Evolutionary conservation across 1,284 basidiomycete genomes (phyloP).

Genomic region (Somion occarium): DNA sequence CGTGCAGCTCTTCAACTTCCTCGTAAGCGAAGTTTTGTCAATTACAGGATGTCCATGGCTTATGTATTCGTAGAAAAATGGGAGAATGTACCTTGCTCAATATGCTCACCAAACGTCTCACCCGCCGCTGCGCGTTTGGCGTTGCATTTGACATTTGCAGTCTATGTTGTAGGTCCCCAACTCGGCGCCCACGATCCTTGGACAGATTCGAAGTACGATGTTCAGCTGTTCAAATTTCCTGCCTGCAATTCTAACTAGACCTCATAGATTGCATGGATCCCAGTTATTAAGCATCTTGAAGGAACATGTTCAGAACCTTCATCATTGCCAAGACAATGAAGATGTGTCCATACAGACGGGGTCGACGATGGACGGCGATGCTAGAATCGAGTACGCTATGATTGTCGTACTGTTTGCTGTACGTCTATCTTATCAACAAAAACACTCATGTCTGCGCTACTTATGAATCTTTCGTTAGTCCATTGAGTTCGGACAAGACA

Average conservation of each 20-base stretch:
- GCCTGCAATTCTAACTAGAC: background rate
- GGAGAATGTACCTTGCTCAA: slow-evolving; percentile 37
- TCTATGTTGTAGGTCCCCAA: slow-evolving; percentile 47
- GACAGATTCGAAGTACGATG: slow-evolving; percentile 2
- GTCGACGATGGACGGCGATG: slow-evolving; percentile 12
- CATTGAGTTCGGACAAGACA: background rate
- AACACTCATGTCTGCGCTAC: background rate
- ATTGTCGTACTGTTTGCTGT: slow-evolving; percentile 52
- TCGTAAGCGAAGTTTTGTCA: slow-evolving; percentile 32
- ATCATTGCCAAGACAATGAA: background rate
- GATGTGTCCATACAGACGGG: background rate
- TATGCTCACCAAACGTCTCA: slow-evolving; percentile 46
- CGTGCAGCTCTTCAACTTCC: slow-evolving; percentile 62
- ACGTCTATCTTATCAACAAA: slow-evolving; percentile 14
- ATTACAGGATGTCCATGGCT: background rate
- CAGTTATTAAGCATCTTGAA: slow-evolving; percentile 3
- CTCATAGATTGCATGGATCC: background rate
- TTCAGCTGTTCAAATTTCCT: background rate
- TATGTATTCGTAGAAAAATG: slow-evolving; percentile 34
- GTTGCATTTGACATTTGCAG: slow-evolving; percentile 47
- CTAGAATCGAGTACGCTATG: slow-evolving; percentile 46
- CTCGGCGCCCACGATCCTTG: slow-evolving; percentile 3
- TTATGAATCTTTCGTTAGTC: background rate
- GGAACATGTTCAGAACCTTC: slow-evolving; percentile 2
- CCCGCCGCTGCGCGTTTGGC: slow-evolving; percentile 56